Evolutionary conservation across 805 yeast species (phyloP).

Genomic region (Metschnikowia chrysomelidarum): DNA sequence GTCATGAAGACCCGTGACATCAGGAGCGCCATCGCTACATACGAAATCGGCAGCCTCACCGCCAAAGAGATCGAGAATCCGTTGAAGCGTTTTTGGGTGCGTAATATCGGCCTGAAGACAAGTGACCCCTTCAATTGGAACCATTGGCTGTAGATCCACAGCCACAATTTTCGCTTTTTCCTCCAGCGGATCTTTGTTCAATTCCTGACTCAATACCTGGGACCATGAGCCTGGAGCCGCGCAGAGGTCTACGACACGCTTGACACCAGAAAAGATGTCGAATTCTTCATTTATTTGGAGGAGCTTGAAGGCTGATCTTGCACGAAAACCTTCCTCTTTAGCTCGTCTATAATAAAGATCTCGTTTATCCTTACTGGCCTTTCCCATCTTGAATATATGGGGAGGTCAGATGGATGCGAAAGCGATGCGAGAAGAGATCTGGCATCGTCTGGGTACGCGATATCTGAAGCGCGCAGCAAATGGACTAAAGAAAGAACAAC

Average conservation of each 20-base stretch:
- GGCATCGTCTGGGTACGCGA: too few relatives aligned
- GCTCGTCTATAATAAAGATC: slow-evolving; percentile 91
- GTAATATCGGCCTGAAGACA: slow-evolving; percentile 96
- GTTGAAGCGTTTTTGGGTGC: slow-evolving; percentile 82
- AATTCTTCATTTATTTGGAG: slow-evolving; percentile 90
- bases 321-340: slow-evolving; percentile 97
- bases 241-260: slow-evolving; percentile 90
- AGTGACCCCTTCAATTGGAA: slow-evolving; percentile 89
- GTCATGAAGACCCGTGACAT: slow-evolving; percentile 96
- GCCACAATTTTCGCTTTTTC: slow-evolving; percentile 75
- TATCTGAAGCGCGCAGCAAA: too few relatives aligned
- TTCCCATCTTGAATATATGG: slow-evolving; percentile 52
- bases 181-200: slow-evolving; percentile 32
- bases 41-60: slow-evolving; percentile 95
- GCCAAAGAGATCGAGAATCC: slow-evolving; percentile 76
- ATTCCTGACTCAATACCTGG: slow-evolving; percentile 79
- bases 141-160: slow-evolving; percentile 96
- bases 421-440: slow-evolving; percentile 9
- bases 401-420: too few relatives aligned
- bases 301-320: slow-evolving; percentile 92
- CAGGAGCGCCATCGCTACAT: slow-evolving; percentile 98
- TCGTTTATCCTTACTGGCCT: slow-evolving; percentile 90
- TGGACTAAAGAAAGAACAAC: too few relatives aligned
- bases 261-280: slow-evolving; percentile 68
- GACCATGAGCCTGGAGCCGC: slow-evolving; percentile 88